Evolutionary conservation across 2,329 filamentous ascomycete species (phyloP), one percentile per base, ranked within the genome.

Genomic region (Phialocephala sp.): DNA sequence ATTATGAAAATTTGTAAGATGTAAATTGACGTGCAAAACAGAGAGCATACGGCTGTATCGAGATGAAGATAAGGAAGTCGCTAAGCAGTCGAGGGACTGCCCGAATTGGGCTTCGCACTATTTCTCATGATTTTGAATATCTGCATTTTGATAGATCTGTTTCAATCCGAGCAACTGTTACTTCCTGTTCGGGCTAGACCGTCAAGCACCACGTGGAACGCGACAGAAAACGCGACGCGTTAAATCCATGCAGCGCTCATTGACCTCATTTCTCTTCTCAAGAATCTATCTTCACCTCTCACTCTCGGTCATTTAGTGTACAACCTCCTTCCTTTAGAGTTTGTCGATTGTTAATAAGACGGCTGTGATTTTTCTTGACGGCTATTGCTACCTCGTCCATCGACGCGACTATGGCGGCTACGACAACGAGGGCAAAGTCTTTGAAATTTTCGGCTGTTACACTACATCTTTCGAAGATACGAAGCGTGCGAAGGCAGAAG

Each of bases 371-470:
- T 18, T 52, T 15, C 20, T 14, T 14, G 12, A 20, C 22, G 56
- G n/a, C 14, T 12, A 59, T 43, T 24, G 18, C 56, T 59, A 59
- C 36, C 56, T 59, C 36, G 56, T 59, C 18, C 56, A 59, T 18
- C 56, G 36, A 24, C 9, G 20, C 20, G 36, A 59, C 15, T 39
- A 43, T 20, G 36, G 8, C 37, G 5, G 11, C 5, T 37, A 24
- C n/a, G 56, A 41, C 20, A 12, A 59, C 6, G 22, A 24, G 6
- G n/a, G 39, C 35, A 20, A 57, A 8, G 39, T 57, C 54, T 11
- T 15, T 4, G 36, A 27, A 27, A 43, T 59, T 5, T n/a, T 24
- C 20, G 56, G 56, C 32, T 59, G 56, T 27, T 59, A 59, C 36
- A 43, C 20, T 6, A 43, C 56, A 24, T 4, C 15, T 6, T 2